Percentiles rank a stretch among this genome's conserved stretches.
These are phyloP conservation scores for Ceratocystis eucalypticola DNA, from an alignment of 2,329 filamentous ascomycete genomes.

Conservation along the genomic window DNA sequence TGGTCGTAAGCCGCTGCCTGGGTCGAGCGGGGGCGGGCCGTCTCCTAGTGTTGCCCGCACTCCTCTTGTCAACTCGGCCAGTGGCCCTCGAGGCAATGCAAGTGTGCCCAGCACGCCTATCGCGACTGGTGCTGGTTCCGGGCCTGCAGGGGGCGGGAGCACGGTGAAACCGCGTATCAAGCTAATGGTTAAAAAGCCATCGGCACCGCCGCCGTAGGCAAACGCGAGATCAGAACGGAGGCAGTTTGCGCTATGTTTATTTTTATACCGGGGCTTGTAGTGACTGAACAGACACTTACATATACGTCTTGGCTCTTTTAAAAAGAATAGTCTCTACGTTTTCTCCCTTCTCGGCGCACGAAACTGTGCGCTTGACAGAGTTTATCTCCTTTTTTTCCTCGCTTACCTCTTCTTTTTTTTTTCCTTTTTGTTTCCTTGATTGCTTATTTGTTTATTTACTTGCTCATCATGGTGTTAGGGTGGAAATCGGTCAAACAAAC, in stretches of 20 bases:
- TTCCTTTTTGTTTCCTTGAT: not conserved
- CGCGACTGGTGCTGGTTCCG: not conserved
- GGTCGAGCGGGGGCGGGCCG: not conserved
- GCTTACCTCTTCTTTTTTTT: not conserved
- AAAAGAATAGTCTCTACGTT: too few species aligned
- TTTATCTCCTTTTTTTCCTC: too few species aligned
- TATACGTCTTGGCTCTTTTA: too few species aligned
- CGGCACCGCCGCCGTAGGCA: not conserved
- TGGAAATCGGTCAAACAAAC: not conserved
- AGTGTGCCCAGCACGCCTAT: not conserved
- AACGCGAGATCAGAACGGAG: not conserved
- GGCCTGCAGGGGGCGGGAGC: not conserved
- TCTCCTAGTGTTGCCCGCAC: not conserved
- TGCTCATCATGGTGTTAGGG: slow-evolving; percentile 3
- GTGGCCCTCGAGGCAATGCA: not conserved
- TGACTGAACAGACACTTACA: too few species aligned
- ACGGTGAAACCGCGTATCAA: slow-evolving; percentile 17
- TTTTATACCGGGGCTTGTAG: too few species aligned
- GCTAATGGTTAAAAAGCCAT: slow-evolving; percentile 18
- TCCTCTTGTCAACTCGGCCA: not conserved
- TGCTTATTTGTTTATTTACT: not conserved
- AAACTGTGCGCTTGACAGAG: too few species aligned
- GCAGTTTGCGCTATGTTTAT: too few species aligned
- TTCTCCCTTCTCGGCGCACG: too few species aligned
- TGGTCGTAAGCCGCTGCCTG: slow-evolving; percentile 15